These are phyloP conservation scores for Penicillium coprophilum DNA, from an alignment of 495 filamentous ascomycete genomes.

Conservation along the genomic window DNA sequence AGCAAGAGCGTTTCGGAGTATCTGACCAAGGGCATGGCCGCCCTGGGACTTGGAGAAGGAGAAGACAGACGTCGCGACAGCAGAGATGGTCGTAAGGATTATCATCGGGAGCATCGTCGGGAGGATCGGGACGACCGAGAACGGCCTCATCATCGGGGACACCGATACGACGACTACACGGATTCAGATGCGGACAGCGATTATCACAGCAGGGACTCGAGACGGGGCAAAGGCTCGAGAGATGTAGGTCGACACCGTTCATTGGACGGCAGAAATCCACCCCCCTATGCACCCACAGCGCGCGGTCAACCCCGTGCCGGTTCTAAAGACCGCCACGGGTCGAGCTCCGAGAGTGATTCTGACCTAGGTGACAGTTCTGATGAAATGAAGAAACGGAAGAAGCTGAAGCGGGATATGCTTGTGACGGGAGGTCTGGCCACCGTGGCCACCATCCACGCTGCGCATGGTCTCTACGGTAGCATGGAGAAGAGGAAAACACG, in stretches of 20 bases:
- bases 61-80: conserved; percentile 31
- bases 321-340: conserved; percentile 6
- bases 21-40: conserved; percentile 53
- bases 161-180: conserved; percentile 31
- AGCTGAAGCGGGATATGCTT: conserved; percentile 81
- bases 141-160: conserved; percentile 25
- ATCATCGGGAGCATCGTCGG: conserved; percentile 10
- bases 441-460: conserved; percentile 87
- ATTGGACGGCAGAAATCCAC: conserved; percentile 15
- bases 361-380: conserved; percentile 73
- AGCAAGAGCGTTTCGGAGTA: conserved; percentile 61
- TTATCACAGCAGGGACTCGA: conserved; percentile 44
- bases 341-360: conserved; percentile 49
- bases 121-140: conserved; percentile 26
- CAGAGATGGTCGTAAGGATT: conserved; percentile 39
- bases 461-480: conserved; percentile 72
- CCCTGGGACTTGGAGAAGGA: conserved; percentile 51
- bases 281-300: conserved; percentile 21
- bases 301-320: conserved; percentile 11
- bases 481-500: conserved; percentile 72
- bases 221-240: conserved; percentile 48
- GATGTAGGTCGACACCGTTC: conserved; percentile 51
- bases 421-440: conserved; percentile 80
- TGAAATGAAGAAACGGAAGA: conserved; percentile 70
- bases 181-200: conserved; percentile 57